Evolutionary conservation across 2,329 filamentous ascomycete species (phyloP).

Genomic region (Colletotrichum scovillei): DNA sequence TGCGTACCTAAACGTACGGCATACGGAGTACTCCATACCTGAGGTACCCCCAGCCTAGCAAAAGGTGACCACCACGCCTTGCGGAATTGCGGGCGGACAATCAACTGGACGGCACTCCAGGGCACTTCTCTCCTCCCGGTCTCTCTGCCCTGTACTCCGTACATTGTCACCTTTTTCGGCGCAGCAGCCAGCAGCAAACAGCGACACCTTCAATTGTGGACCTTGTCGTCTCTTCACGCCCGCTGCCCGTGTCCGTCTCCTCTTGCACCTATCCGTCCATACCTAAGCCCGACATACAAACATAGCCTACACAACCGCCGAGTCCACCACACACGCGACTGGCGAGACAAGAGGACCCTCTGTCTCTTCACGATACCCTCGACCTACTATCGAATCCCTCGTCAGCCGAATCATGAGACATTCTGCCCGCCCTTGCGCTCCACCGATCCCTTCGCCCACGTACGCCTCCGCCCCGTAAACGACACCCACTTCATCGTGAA

Average conservation of each 20-base stretch:
- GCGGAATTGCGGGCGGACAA: background rate
- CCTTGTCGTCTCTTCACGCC: background rate
- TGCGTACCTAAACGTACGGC: too few relatives aligned
- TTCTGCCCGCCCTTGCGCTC: background rate
- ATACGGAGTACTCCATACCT: too few relatives aligned
- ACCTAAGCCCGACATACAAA: background rate
- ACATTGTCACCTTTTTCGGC: background rate
- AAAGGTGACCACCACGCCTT: background rate
- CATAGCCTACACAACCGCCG: slow-evolving; percentile 10
- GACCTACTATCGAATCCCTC: background rate
- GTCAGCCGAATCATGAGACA: slow-evolving; percentile 24
- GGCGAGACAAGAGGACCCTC: slow-evolving; percentile 21
- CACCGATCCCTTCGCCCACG: slow-evolving; percentile 10
- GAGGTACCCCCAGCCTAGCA: too few relatives aligned
- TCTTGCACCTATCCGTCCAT: background rate
- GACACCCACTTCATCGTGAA: background rate
- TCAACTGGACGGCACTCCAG: background rate
- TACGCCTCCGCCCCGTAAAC: slow-evolving; percentile 17
- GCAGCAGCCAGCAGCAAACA: background rate
- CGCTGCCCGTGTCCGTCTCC: slow-evolving; percentile 19
- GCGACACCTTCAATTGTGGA: background rate
- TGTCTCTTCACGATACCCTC: slow-evolving; percentile 26
- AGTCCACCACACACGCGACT: slow-evolving; percentile 12
- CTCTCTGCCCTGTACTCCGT: too few relatives aligned
- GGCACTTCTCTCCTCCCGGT: too few relatives aligned